Evolutionary conservation across 1,284 basidiomycete species (phyloP).

Genomic region (Thecaphora frezii): DNA sequence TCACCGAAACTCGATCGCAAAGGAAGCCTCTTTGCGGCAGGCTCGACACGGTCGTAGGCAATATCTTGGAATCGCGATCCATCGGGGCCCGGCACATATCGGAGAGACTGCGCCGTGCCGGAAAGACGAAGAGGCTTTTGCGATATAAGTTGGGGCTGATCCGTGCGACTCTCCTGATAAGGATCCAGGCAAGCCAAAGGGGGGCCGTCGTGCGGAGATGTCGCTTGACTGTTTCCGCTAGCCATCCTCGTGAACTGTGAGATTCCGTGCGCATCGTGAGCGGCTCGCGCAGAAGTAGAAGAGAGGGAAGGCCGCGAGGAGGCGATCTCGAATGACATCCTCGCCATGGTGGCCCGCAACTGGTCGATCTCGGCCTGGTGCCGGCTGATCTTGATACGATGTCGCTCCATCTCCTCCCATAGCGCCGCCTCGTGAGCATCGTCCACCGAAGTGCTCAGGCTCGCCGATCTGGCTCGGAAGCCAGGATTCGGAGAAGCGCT

Average conservation of each 20-base stretch:
- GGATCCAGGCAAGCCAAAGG: too few species aligned
- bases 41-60: too few species aligned
- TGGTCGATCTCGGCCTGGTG: constrained; percentile 24
- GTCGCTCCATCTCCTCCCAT: constrained; percentile 25
- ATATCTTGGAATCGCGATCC: too few species aligned
- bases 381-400: constrained; percentile 22
- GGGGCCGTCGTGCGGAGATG: too few species aligned
- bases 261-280: neutral
- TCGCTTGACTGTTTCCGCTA: too few species aligned
- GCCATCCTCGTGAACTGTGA: neutral
- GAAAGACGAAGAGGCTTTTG: too few species aligned
- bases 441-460: constrained; percentile 14
- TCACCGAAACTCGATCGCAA: constrained; percentile 3
- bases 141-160: too few species aligned
- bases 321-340: constrained; percentile 25
- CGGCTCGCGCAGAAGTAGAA: constrained; percentile 12
- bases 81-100: too few species aligned
- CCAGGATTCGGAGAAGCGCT: constrained; percentile 1
- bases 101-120: too few species aligned
- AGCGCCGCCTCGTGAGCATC: constrained; percentile 16
- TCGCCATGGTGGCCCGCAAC: constrained; percentile 19
- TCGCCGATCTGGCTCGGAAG: constrained; percentile 11
- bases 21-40: constrained; percentile 1
- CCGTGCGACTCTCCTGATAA: too few species aligned
- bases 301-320: constrained; percentile 18